These are phyloP conservation scores for Backusella westeae DNA, from an alignment of 192 early-diverging fungal genomes.

Conservation along the genomic window DNA sequence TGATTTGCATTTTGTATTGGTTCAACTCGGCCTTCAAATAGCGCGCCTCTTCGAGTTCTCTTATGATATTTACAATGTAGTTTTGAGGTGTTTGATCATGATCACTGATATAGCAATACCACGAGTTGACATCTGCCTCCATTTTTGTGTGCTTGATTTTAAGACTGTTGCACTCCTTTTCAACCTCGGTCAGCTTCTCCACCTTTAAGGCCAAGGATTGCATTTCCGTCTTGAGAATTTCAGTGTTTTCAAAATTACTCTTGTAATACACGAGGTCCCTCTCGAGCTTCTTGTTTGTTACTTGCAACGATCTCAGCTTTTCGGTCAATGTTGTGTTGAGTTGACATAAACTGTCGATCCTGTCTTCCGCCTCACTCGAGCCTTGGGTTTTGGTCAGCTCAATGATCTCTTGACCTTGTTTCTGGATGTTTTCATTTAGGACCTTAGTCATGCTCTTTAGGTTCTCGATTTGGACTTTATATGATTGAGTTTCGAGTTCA, in stretches of 20 bases:
- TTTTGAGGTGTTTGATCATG: neutral
- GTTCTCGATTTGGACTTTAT: neutral
- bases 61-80: constrained; percentile 5
- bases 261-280: neutral
- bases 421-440: neutral
- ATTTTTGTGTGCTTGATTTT: neutral
- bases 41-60: neutral
- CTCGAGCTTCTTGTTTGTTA: neutral
- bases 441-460: neutral
- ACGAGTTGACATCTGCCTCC: neutral
- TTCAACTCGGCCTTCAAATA: neutral
- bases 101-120: neutral
- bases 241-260: neutral
- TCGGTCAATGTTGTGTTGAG: neutral
- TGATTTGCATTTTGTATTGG: neutral
- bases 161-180: neutral
- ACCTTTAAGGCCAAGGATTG: neutral
- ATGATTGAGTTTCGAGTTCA: neutral
- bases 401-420: neutral
- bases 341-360: neutral
- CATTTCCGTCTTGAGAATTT: neutral
- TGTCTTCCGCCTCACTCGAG: neutral
- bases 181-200: neutral
- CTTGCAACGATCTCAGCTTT: neutral
- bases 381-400: neutral